Percentiles rank a stretch among this genome's conserved stretches.
These are phyloP conservation scores for Taiwanofungus camphoratus DNA, from an alignment of 1,284 basidiomycete species.

Conservation along the genomic window DNA sequence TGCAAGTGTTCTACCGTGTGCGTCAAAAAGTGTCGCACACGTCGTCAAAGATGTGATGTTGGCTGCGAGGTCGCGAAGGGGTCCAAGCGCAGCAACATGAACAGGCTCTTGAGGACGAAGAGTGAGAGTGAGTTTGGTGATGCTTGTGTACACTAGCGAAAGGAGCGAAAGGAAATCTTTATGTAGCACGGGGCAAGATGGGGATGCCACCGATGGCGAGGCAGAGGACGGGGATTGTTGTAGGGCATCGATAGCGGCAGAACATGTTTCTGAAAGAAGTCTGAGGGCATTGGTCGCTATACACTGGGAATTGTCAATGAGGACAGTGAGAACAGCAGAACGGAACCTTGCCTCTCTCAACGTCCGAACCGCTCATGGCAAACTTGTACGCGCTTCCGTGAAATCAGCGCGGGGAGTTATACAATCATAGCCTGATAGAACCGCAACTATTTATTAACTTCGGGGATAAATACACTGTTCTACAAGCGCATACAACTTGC, in stretches of 20 bases:
- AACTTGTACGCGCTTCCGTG: too few species aligned
- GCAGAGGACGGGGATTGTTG: slow-evolving; percentile 11
- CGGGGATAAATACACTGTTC: too few species aligned
- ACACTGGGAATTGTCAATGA: slow-evolving; percentile 15
- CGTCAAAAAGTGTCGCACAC: slow-evolving; percentile 48
- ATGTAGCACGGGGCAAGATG: slow-evolving; percentile 37
- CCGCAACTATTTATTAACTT: too few species aligned
- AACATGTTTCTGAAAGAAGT: slow-evolving; percentile 36
- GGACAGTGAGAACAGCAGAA: not conserved
- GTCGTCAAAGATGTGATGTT: slow-evolving; percentile 53
- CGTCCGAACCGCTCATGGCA: slow-evolving; percentile 12
- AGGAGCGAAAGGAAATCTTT: slow-evolving; percentile 58
- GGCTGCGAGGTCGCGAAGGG: slow-evolving; percentile 52
- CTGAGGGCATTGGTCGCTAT: slow-evolving; percentile 21
- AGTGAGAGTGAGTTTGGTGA: slow-evolving; percentile 61
- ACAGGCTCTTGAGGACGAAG: slow-evolving; percentile 57
- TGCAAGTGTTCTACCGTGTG: slow-evolving; percentile 50
- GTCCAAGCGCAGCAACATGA: slow-evolving; percentile 46
- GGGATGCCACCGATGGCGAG: slow-evolving; percentile 17
- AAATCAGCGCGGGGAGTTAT: too few species aligned
- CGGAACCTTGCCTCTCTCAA: slow-evolving; percentile 18
- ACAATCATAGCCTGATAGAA: too few species aligned
- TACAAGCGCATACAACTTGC: too few species aligned
- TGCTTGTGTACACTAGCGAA: slow-evolving; percentile 50
- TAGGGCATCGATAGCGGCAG: slow-evolving; percentile 34